A percentile compares a stretch with the other conserved stretches of the same genome.
These are phyloP conservation scores for Penicillium sp. DNA, from an alignment of 2,329 filamentous ascomycete genomes.

Conservation along the genomic window DNA sequence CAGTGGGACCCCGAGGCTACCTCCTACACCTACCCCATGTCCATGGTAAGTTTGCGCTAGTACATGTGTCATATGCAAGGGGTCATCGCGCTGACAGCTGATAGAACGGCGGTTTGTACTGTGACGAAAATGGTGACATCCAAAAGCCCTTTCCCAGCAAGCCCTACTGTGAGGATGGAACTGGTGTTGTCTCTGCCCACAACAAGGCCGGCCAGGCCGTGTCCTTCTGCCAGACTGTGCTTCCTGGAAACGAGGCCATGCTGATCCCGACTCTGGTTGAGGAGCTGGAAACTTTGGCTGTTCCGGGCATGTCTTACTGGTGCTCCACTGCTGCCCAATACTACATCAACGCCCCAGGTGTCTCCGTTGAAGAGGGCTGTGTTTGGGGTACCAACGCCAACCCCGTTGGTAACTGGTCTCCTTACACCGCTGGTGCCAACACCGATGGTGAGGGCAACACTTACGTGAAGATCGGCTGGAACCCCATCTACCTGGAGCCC, in stretches of 20 bases:
- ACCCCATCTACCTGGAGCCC: slow-evolving; percentile 67
- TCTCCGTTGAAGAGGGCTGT: slow-evolving; percentile 61
- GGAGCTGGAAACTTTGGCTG: slow-evolving; percentile 61
- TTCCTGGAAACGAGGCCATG: slow-evolving; percentile 80
- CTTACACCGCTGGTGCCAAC: slow-evolving; percentile 76
- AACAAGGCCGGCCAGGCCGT: slow-evolving; percentile 65
- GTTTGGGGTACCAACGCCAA: slow-evolving; percentile 67
- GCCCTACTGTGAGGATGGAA: slow-evolving; percentile 70
- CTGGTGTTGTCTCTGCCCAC: slow-evolving; percentile 62
- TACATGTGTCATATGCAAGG: slow-evolving; percentile 6
- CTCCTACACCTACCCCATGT: slow-evolving; percentile 66
- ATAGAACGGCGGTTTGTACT: slow-evolving; percentile 73
- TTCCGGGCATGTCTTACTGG: slow-evolving; percentile 72
- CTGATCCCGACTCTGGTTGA: slow-evolving; percentile 72
- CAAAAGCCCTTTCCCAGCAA: slow-evolving; percentile 68
- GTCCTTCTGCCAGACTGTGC: slow-evolving; percentile 75
- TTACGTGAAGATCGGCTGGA: slow-evolving; percentile 74
- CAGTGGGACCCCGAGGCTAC: slow-evolving; percentile 74
- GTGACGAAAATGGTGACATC: slow-evolving; percentile 64
- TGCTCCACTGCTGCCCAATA: slow-evolving; percentile 71
- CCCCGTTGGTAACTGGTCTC: slow-evolving; percentile 72
- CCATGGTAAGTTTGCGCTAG: slow-evolving; percentile 60
- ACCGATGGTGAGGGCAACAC: slow-evolving; percentile 64
- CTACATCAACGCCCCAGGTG: slow-evolving; percentile 76
- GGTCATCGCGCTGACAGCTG: slow-evolving; percentile 15